Evolutionary conservation across 371 early-diverging fungal genomes (phyloP).

Genomic region (Apophysomyces trapeziformis): DNA sequence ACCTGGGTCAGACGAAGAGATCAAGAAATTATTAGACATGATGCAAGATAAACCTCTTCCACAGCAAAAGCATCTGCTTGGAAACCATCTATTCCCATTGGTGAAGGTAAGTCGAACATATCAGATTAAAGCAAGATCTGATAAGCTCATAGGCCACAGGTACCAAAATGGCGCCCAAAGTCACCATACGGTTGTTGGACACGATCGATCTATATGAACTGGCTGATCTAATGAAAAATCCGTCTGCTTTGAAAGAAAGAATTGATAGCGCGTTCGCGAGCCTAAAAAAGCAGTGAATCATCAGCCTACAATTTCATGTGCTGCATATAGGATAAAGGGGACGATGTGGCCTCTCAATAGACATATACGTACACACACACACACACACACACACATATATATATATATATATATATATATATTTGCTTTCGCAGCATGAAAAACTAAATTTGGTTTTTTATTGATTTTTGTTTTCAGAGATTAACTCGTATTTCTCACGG

Average conservation of each 20-base stretch:
- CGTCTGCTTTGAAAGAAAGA: constrained; percentile 29
- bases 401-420: no score
- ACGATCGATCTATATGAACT: constrained; percentile 42
- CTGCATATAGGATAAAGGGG: background rate
- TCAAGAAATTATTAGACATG: constrained; percentile 12
- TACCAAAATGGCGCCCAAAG: constrained; percentile 43
- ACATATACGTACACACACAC: no score
- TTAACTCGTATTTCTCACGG: background rate
- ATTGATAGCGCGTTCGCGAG: constrained; percentile 29
- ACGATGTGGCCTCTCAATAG: background rate
- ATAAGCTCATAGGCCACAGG: constrained; percentile 35
- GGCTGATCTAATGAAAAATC: constrained; percentile 48
- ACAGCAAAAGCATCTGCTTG: constrained; percentile 45
- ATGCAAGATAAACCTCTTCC: constrained; percentile 36
- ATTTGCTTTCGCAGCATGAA: no score
- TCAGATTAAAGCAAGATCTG: background rate
- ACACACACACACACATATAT: no score
- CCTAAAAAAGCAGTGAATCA: background rate
- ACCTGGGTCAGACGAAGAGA: constrained; percentile 6
- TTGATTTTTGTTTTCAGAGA: background rate
- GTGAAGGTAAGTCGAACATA: constrained; percentile 37
- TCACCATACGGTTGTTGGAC: constrained; percentile 50
- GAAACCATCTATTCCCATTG: constrained; percentile 45
- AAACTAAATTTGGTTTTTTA: no score
- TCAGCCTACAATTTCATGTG: background rate